Base-by-base conservation (phyloP, 2,329 filamentous ascomycete genomes). In the Aspergillus sp. region DNA sequence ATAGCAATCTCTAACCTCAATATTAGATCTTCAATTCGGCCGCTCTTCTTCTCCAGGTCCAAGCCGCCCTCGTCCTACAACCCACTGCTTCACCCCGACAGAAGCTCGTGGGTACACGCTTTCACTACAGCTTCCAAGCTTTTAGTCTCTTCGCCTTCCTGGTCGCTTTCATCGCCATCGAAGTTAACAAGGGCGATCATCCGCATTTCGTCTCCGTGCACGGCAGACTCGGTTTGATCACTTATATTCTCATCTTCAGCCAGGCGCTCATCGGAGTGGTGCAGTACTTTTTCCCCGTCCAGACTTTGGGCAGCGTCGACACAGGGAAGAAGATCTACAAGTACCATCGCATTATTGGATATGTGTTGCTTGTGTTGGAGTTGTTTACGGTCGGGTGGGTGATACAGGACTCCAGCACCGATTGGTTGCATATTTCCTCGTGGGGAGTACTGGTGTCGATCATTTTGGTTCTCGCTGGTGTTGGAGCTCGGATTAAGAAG, bases 261-360 rank as follows among this genome's bases (percentile, higher is more conserved):
- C 93, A 97, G 70, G 84, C 87, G 36, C 39, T 85, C 1, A 78
- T 95, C 28, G 91, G 93, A 11, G 79, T 94, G 50, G 86, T 88
- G 29, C 88, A 93, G 70, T 96, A 85, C 73, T 88, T 82, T 46
- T 72, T 79, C 3, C 90, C 90, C 0, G 60, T 62, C 1, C 36
- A 47, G 10, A 57, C 95, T 1, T 94, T 91, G 57, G 90, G 90
- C 5, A 82, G 88, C 44, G 82, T 85, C 50, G 83, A 88, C 27
- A 82, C 82, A 3, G 91, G 90, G 13, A 94, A 90, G 76, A 75
- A 75, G 26, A 65, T 95, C 34, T 97, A 91, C 76, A 96, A 95
- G 69, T 95, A 90, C 58, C 93, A 97, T 65, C 81, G 91, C 28
- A 69, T 78, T 42, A 77, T 75, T 19, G 93, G 91, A 2, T 97